These are phyloP conservation scores for Xylaria sp. DNA, from an alignment of 2,329 filamentous ascomycete species.

Conservation along the genomic window DNA sequence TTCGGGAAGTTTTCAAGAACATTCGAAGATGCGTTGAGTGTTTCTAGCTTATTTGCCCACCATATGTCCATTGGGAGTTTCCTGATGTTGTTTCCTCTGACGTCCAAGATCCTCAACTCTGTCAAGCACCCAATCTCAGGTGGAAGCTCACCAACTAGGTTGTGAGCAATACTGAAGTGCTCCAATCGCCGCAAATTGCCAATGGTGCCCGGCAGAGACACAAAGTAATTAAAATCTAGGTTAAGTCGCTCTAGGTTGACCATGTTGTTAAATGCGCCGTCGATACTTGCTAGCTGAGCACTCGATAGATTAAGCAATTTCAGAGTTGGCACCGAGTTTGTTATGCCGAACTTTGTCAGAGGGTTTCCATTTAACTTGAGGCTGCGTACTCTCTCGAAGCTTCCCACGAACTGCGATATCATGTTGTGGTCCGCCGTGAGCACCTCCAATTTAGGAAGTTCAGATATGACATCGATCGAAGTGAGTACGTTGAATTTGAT, in stretches of 20 bases:
- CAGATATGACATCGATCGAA: conserved; percentile 86
- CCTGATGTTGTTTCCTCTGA: conserved; percentile 92
- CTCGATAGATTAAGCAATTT: conserved; percentile 90
- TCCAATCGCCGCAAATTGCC: conserved; percentile 85
- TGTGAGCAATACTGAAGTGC: conserved; percentile 93
- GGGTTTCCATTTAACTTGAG: conserved; percentile 95
- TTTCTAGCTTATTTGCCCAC: conserved; percentile 91
- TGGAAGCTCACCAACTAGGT: conserved; percentile 84
- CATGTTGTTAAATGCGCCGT: conserved; percentile 88
- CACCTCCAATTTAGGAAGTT: conserved; percentile 86
- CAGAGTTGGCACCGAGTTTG: conserved; percentile 78
- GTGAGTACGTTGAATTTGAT: conserved; percentile 92
- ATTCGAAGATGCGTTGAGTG: conserved; percentile 94
- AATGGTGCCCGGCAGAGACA: conserved; percentile 85
- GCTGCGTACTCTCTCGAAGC: conserved; percentile 84
- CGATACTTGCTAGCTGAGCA: conserved; percentile 89
- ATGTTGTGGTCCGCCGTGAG: conserved; percentile 92
- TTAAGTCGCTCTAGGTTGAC: conserved; percentile 87
- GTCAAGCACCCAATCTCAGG: conserved; percentile 86
- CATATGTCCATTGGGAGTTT: conserved; percentile 93
- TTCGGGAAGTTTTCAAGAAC: conserved; percentile 92
- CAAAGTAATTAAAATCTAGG: conserved; percentile 95
- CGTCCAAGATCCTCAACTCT: conserved; percentile 85
- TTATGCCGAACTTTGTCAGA: conserved; percentile 90
- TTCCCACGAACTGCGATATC: conserved; percentile 88